These are phyloP conservation scores for Avicennia marina DNA, from an alignment of 257 asterid species.

Conservation along the genomic window DNA sequence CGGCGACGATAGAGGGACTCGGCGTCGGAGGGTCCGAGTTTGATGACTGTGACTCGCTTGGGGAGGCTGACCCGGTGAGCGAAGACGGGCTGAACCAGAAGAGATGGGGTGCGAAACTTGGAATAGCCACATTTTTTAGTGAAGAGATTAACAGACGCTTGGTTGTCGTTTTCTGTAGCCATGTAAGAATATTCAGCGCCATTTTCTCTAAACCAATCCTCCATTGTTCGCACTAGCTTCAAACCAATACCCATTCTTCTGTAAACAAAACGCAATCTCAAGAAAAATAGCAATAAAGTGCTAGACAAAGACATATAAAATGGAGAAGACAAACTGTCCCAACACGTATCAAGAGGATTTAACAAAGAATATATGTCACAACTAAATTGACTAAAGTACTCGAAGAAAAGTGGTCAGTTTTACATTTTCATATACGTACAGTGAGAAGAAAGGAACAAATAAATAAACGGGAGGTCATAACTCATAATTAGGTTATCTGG, in stretches of 20 bases:
- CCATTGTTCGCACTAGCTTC: constrained; percentile 45
- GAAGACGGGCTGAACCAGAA: constrained; percentile 61
- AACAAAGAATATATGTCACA: constrained; percentile 9
- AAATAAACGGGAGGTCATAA: not conserved
- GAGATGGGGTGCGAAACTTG: constrained; percentile 58
- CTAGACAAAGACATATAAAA: no score
- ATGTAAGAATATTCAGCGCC: constrained; percentile 68
- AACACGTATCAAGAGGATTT: not conserved
- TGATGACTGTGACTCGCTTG: constrained; percentile 32
- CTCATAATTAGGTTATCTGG: constrained; percentile 5
- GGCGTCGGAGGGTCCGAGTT: constrained; percentile 39
- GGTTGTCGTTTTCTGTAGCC: constrained; percentile 64
- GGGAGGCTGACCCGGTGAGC: constrained; percentile 39
- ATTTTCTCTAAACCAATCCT: constrained; percentile 52
- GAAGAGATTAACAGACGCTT: constrained; percentile 55
- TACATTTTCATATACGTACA: not conserved
- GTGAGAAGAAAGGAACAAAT: not conserved
- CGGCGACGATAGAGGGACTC: constrained; percentile 44
- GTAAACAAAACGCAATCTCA: constrained; percentile 13
- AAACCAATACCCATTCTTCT: constrained; percentile 64
- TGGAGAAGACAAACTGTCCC: not conserved
- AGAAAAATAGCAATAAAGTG: no score
- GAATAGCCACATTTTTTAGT: constrained; percentile 56
- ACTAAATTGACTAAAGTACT: not conserved
- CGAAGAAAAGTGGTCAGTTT: no score